Evolutionary conservation across 176 grass and related monocot species (phyloP), one percentile per base, ranked within the genome.

Genomic region (Triticum timopheevii): DNA sequence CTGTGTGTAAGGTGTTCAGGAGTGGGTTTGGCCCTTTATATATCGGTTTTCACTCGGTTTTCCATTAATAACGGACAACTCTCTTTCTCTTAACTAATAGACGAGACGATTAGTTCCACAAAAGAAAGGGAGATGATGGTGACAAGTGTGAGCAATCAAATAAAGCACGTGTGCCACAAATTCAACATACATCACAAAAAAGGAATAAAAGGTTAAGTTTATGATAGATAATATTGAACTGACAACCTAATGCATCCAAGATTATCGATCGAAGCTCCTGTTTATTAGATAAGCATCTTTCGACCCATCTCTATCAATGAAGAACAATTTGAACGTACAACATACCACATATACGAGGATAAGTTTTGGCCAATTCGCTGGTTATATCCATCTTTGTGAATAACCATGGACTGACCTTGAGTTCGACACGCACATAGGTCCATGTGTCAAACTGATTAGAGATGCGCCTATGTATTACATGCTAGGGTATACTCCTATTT

Each of bases 351-450:
- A 59, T n/a, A 39, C 4, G 19, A 23, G 64, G 80, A 56, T 71
- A 82, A 7, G 66, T 82, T 70, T 69, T 39, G 23, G 36, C 8
- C 1, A 31, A 19, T 36, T 56, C 12, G 20, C 22, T 82, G 47
- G 56, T 39, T 25, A 22, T 38, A 6, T 39, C 31, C 34, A 33
- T 56, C 45, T 82, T 35, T 34, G 28, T n/a, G 65, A 38, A 30
- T 54, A 58, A 69, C 44, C 11, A 54, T 54, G 52, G 76, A 78
- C 52, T 38, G 52, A 59, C 31, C 50, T 20, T 78, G 52, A 58
- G 34, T 77, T 58, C 50, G 74, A 77, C 49, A 73, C n/a, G 13
- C 39, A 74, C 40, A 74, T 74, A 74, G 71, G 40, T 27, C 23
- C 71, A 45, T 74, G 12, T 27, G 12, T 24, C 40, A 45, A 15